Base-by-base conservation (phyloP, 139 green algal species). In the Zygnema circumcarinatum region DNA sequence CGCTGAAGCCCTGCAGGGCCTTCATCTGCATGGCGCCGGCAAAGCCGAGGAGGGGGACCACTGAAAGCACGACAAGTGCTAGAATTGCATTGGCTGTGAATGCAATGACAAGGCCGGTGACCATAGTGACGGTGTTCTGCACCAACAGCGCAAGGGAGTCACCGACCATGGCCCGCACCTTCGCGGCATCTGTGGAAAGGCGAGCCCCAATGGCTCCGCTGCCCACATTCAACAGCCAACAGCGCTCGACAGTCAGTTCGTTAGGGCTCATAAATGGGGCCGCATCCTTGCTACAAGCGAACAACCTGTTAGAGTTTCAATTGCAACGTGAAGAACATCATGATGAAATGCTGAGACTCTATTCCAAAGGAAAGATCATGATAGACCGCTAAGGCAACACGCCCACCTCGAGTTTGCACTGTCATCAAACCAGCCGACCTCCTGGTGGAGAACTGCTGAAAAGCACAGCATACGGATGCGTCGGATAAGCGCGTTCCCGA, bases 401-500 rank as follows among this genome's bases (percentile, higher is more conserved):
- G 16, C 47, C 47, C 84, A 85, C 75, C 76, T 86, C 25, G 84
- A 89, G 74, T 89, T 89, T 38, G 74, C 76, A 38, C 40, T 35
- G 21, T 86, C 38, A 52, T 93, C 90, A 53, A 93, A 93, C 35
- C 76, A 93, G 1, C 69, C 84, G 0, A 93, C 41, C 25, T 93
- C 91, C 81, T 93, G 91, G 21, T 88, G 85, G 67, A 93, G 81
- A 41, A 93, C 83, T 1, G 87, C 68, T 0, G 31, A 33, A 76
- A 93, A 92, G 2, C 69, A 62, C 7, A 92, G 68, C n/a, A 36
- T 31, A 7, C 90, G 79, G 56, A 93, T 53, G 11, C 84, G 76
- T 36, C 47, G 67, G 2, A 91, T 79, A 38, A 93, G 52, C 7
- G 47, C 54, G 52, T 81, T 80, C 29, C 90, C 90, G n/a, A 92